phyloP scores from a whole-genome alignment of 768 basidiomycete species.

The Phylloporus scabripes region DNA sequence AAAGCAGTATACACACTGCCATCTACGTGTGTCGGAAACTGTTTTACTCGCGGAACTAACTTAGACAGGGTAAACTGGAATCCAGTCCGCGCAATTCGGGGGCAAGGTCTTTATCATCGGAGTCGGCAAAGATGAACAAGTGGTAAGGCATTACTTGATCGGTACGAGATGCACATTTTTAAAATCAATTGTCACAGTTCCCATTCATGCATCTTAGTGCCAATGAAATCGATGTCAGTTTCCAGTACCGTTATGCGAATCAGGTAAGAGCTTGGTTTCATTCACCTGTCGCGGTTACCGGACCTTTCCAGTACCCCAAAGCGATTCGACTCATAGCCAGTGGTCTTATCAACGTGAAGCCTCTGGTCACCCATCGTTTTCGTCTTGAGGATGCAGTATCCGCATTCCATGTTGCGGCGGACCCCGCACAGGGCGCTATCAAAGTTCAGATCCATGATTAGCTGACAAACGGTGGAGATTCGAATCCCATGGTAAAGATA shows the following conservation, averaged over 20 bases:
- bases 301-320: slow-evolving; percentile 59
- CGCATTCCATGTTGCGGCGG: slow-evolving; percentile 76
- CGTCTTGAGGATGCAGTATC: slow-evolving; percentile 63
- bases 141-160: slow-evolving; percentile 31
- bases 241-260: slow-evolving; percentile 67
- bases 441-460: slow-evolving; percentile 63
- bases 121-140: slow-evolving; percentile 59
- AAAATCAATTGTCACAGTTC: slow-evolving; percentile 35
- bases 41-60: not conserved
- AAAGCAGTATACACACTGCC: slow-evolving; percentile 57
- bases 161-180: not conserved
- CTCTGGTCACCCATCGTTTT: slow-evolving; percentile 77
- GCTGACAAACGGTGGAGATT: not conserved
- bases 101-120: slow-evolving; percentile 69
- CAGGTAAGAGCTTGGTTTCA: slow-evolving; percentile 33
- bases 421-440: slow-evolving; percentile 61
- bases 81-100: slow-evolving; percentile 57
- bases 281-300: not conserved
- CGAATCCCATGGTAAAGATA: not conserved
- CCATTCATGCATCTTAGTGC: slow-evolving; percentile 71
- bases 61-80: not conserved
- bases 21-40: slow-evolving; percentile 39
- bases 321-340: slow-evolving; percentile 79
- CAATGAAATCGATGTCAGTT: slow-evolving; percentile 63
- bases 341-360: slow-evolving; percentile 64